Percentiles rank a stretch among this genome's conserved stretches.
Conservation (phyloP, 148 eudicot species). For the Agrostemma githago region DNA sequence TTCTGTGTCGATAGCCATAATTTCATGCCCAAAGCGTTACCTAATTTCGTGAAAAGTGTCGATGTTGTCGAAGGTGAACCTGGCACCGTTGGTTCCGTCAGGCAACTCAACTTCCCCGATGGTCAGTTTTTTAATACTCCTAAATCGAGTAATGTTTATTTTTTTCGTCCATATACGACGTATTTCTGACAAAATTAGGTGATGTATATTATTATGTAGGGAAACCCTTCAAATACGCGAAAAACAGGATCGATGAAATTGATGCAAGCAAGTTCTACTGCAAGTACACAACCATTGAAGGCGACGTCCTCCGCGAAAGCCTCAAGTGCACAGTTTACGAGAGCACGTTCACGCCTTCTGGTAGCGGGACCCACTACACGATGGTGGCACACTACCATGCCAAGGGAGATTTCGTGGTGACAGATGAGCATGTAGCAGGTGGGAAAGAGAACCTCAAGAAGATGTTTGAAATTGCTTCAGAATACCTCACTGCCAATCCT, state of each 20-base stretch:
- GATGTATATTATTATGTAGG: background rate
- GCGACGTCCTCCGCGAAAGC: slow-evolving; percentile 26
- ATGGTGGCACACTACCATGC: slow-evolving; percentile 15
- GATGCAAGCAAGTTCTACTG: slow-evolving; percentile 16
- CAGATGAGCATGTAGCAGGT: slow-evolving; percentile 12
- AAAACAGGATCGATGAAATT: slow-evolving; percentile 21
- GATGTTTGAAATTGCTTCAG: slow-evolving; percentile 25
- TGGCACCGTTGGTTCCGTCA: slow-evolving; percentile 16
- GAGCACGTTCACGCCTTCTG: slow-evolving; percentile 2
- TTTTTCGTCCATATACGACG: too few species aligned
- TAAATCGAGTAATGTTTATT: too few species aligned
- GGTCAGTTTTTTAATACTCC: slow-evolving; percentile 9
- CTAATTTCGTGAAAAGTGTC: slow-evolving; percentile 15
- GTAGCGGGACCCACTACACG: slow-evolving; percentile 15
- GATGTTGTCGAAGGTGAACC: slow-evolving; percentile 21
- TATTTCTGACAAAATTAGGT: too few species aligned
- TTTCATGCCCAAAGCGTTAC: slow-evolving; percentile 30
- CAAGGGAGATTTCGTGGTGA: slow-evolving; percentile 11
- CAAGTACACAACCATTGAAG: slow-evolving; percentile 28
- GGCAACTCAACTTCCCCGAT: slow-evolving; percentile 20
- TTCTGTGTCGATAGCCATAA: slow-evolving; percentile 25
- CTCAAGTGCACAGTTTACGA: slow-evolving; percentile 22
- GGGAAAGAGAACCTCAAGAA: slow-evolving; percentile 13
- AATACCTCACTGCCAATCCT: slow-evolving; percentile 29
- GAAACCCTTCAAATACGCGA: slow-evolving; percentile 8